Base-by-base conservation (phyloP, 2,329 filamentous ascomycete genomes). In the Fusarium verticillioides region DNA sequence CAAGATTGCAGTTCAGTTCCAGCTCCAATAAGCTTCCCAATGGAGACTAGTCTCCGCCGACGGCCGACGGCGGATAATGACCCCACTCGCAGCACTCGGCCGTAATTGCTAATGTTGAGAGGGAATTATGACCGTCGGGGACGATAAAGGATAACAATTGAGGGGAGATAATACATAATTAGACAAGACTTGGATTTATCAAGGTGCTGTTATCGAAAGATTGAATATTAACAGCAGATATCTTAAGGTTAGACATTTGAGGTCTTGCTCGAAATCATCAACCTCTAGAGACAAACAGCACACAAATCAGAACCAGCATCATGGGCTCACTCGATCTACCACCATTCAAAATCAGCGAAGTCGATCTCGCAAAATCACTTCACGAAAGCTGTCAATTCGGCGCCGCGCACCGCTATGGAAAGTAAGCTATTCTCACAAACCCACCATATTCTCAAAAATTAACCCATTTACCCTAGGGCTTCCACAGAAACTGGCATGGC, bases 401-500 rank as follows among this genome's bases (percentile, higher is more conserved):
- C 32, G 63, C 63, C 4, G 63, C 63, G 0, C 63, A 66, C 2
- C 40, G 34, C n/a, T 66, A 54, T 53, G 63, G 63, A 37, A 57
- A 66, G 63, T 64, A 13, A 26, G 61, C 37, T 2, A n/a, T 2
- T 0, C 0, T 16, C 40, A 2, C n/a, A 2, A 7, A 6, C 10
- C 4, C 5, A 16, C 2, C 2, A 4, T 9, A 1, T n/a, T 19
- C 21, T 0, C 16, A 1, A 15, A 11, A 4, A 26, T 6, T 32
- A 19, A 23, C 0, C 1, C 0, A 4, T 0, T 18, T 39, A 30
- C 18, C 28, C 26, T 28, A 65, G 63, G 19, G 34, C 60, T 0
- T 16, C 63, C 1, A 65, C 60, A 5, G 63, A 65, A 56, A 65
- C 63, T 1, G 63, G 63, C 47, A 65, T 65, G 63, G 63, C 63